Percentiles rank a stretch among this genome's conserved stretches.
These are phyloP conservation scores for Kuraishia floccosa DNA, from an alignment of 805 yeast genomes.

Conservation along the genomic window DNA sequence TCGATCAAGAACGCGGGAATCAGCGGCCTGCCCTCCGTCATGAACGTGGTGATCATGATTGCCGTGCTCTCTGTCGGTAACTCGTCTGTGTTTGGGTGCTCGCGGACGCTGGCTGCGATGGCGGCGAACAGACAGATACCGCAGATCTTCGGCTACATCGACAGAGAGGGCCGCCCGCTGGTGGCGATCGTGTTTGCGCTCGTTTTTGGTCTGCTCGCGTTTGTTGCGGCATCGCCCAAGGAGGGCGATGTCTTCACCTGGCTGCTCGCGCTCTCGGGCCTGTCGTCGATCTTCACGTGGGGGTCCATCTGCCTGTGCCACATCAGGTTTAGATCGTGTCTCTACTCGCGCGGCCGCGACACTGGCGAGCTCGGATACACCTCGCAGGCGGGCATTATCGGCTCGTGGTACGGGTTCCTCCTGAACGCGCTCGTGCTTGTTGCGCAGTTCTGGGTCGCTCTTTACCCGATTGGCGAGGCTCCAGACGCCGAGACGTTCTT, in stretches of 20 bases:
- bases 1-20: constrained; percentile 56
- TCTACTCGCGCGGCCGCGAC: constrained; percentile 53
- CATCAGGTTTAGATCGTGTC: constrained; percentile 59
- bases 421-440: constrained; percentile 50
- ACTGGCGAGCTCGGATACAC: constrained; percentile 56
- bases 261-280: constrained; percentile 69
- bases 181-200: constrained; percentile 49
- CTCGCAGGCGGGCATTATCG: constrained; percentile 57
- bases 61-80: constrained; percentile 72
- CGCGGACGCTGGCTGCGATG: constrained; percentile 57
- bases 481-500: constrained; percentile 54
- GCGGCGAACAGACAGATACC: constrained; percentile 72
- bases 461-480: constrained; percentile 42
- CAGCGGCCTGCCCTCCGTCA: constrained; percentile 55
- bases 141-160: constrained; percentile 51
- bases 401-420: constrained; percentile 52
- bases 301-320: constrained; percentile 61
- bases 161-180: constrained; percentile 69
- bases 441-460: constrained; percentile 78
- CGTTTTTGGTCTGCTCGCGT: constrained; percentile 45
- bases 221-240: constrained; percentile 47
- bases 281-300: constrained; percentile 76
- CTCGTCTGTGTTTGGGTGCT: constrained; percentile 60
- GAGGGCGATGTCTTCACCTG: constrained; percentile 55
- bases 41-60: constrained; percentile 63